Percentiles rank a stretch among this genome's conserved stretches.
phyloP scores from a whole-genome alignment of 352 stramenopile genomes.

The Phytophthora pluvialis region DNA sequence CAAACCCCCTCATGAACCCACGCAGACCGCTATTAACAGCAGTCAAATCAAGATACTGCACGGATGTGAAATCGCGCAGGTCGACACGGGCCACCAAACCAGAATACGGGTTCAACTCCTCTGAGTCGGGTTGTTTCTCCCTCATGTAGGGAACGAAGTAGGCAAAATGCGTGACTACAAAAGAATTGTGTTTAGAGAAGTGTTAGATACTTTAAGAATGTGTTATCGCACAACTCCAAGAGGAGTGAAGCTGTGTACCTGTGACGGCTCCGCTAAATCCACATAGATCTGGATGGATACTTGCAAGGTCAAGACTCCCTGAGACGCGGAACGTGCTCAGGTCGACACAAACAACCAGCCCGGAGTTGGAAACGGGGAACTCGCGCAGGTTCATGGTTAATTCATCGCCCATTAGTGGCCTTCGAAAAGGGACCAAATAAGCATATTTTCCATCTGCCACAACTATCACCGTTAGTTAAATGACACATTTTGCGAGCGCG shows the following conservation, averaged over 20 bases:
- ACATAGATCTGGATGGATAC: constrained; percentile 48
- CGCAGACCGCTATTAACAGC: constrained; percentile 53
- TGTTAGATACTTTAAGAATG: neutral
- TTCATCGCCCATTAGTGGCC: constrained; percentile 53
- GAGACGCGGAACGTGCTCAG: constrained; percentile 52
- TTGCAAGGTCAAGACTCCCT: constrained; percentile 61
- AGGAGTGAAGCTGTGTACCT: constrained; percentile 31
- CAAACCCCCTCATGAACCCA: constrained; percentile 75
- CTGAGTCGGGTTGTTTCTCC: constrained; percentile 39
- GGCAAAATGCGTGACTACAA: constrained; percentile 63
- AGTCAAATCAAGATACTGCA: constrained; percentile 62
- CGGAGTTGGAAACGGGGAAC: constrained; percentile 72
- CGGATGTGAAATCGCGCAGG: constrained; percentile 62
- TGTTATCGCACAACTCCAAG: neutral
- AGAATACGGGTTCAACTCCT: constrained; percentile 58
- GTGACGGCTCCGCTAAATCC: constrained; percentile 74
- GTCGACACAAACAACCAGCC: constrained; percentile 63
- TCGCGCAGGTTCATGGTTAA: constrained; percentile 70
- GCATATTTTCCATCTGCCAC: constrained; percentile 60
- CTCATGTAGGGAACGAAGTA: constrained; percentile 83
- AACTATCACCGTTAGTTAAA: neutral
- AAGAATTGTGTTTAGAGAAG: neutral
- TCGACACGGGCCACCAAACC: constrained; percentile 67
- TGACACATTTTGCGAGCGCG: neutral
- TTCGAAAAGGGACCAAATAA: constrained; percentile 64